Percentiles rank a stretch among this genome's conserved stretches.
Evolutionary conservation across 352 stramenopile genomes (phyloP).

Genomic region (Phytophthora lateralis): DNA sequence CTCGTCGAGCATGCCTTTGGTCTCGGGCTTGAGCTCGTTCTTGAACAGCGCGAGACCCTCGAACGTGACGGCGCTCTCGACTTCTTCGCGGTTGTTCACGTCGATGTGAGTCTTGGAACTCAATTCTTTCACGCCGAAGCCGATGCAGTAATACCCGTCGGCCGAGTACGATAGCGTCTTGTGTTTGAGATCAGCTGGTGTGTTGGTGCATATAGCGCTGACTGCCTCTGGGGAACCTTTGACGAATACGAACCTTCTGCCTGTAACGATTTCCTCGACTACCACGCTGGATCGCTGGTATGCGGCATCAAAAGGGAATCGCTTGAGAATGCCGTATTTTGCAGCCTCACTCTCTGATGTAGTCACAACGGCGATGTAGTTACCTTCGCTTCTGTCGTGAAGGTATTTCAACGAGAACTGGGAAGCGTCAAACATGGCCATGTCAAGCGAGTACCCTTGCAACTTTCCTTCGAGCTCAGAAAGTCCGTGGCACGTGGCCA

Average conservation of each 20-base stretch:
- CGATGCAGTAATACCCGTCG: constrained; percentile 73
- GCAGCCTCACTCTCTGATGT: background rate
- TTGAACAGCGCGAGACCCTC: constrained; percentile 82
- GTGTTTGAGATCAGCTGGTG: constrained; percentile 58
- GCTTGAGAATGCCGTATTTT: constrained; percentile 48
- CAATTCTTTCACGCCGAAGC: constrained; percentile 44
- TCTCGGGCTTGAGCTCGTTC: constrained; percentile 84
- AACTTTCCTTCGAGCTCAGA: constrained; percentile 38
- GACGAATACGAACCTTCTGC: constrained; percentile 46
- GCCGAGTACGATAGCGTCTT: constrained; percentile 49
- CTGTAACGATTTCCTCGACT: constrained; percentile 42
- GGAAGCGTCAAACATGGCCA: constrained; percentile 55
- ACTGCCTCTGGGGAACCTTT: constrained; percentile 62
- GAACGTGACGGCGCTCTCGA: constrained; percentile 71
- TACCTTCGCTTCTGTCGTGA: constrained; percentile 26
- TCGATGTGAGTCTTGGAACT: constrained; percentile 10
- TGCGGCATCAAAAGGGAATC: constrained; percentile 56
- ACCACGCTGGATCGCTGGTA: constrained; percentile 56
- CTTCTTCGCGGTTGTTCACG: constrained; percentile 33
- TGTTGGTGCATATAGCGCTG: constrained; percentile 26
- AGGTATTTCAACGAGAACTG: constrained; percentile 31
- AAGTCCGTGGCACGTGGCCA: constrained; percentile 57
- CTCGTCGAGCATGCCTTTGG: constrained; percentile 62
- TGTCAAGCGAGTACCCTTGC: constrained; percentile 55
- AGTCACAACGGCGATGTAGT: constrained; percentile 34